These are phyloP conservation scores for Clitopilus passeckerianus DNA, from an alignment of 768 basidiomycete genomes.

Conservation along the genomic window DNA sequence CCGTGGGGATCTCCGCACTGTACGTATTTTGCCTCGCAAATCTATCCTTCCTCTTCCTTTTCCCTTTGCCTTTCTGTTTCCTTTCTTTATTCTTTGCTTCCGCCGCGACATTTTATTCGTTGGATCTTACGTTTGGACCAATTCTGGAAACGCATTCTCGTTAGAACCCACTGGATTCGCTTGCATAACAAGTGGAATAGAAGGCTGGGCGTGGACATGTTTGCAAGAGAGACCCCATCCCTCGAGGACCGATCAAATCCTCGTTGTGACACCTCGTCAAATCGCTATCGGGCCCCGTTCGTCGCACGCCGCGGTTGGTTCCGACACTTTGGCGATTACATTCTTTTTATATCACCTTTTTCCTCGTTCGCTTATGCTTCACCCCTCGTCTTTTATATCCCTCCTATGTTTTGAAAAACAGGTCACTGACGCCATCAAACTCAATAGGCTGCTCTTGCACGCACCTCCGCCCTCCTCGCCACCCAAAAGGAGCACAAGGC, in stretches of 20 bases:
- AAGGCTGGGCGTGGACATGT: conserved; percentile 93
- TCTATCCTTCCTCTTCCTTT: conserved; percentile 5
- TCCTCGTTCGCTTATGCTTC: conserved; percentile 9
- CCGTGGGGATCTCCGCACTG: conserved; percentile 72
- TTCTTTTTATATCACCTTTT: too few species aligned
- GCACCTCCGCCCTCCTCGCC: conserved; percentile 66
- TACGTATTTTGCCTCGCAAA: conserved; percentile 35
- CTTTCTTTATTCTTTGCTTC: conserved; percentile 11
- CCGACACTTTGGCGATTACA: conserved; percentile 78
- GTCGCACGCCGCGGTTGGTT: conserved; percentile 45
- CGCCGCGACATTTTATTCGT: too few species aligned
- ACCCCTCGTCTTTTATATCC: conserved; percentile 5
- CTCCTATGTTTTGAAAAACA: not conserved
- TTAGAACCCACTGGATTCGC: conserved; percentile 88
- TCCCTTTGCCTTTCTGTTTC: conserved; percentile 3
- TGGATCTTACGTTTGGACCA: conserved; percentile 8
- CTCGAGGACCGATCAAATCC: conserved; percentile 56
- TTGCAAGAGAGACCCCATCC: conserved; percentile 67
- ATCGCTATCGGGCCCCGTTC: conserved; percentile 79
- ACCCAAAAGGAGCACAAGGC: conserved; percentile 71
- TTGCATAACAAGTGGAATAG: conserved; percentile 42
- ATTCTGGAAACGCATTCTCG: conserved; percentile 57
- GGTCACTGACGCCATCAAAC: conserved; percentile 21
- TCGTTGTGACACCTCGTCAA: conserved; percentile 49
- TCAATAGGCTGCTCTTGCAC: conserved; percentile 66